phyloP scores from a whole-genome alignment of 2,329 filamentous ascomycete genomes.

The Chaetomium sp. region DNA sequence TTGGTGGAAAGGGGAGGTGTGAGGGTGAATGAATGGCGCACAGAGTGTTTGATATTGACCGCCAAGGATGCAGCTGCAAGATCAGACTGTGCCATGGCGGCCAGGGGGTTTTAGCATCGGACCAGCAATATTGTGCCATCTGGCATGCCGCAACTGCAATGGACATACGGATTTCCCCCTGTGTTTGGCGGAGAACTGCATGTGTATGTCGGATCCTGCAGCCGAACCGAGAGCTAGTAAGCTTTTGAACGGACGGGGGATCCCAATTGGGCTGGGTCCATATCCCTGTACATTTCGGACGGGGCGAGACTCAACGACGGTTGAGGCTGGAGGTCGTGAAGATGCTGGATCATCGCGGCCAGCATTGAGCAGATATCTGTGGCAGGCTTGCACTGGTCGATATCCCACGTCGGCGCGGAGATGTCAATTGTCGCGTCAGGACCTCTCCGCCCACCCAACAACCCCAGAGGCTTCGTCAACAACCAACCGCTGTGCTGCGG shows the following conservation, averaged over 20 bases:
- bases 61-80: slow-evolving; percentile 30
- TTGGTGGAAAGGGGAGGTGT: slow-evolving; percentile 23
- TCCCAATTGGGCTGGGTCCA: slow-evolving; percentile 35
- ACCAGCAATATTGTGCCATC: slow-evolving; percentile 52
- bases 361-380: slow-evolving; percentile 17
- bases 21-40: slow-evolving; percentile 29
- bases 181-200: slow-evolving; percentile 40
- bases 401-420: slow-evolving; percentile 9
- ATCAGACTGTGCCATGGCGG: slow-evolving; percentile 33
- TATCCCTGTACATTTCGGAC: slow-evolving; percentile 25
- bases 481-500: background rate
- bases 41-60: slow-evolving; percentile 28
- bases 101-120: slow-evolving; percentile 37
- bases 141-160: slow-evolving; percentile 47
- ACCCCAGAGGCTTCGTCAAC: background rate
- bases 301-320: slow-evolving; percentile 13
- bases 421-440: background rate
- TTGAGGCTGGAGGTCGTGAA: slow-evolving; percentile 15
- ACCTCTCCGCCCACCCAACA: background rate
- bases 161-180: slow-evolving; percentile 38
- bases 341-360: background rate
- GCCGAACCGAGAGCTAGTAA: slow-evolving; percentile 38
- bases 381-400: slow-evolving; percentile 24
- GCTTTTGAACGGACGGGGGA: slow-evolving; percentile 35
- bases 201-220: slow-evolving; percentile 42